Base-by-base conservation (phyloP, 2,329 filamentous ascomycete species). In the Curvularia verruculosa region DNA sequence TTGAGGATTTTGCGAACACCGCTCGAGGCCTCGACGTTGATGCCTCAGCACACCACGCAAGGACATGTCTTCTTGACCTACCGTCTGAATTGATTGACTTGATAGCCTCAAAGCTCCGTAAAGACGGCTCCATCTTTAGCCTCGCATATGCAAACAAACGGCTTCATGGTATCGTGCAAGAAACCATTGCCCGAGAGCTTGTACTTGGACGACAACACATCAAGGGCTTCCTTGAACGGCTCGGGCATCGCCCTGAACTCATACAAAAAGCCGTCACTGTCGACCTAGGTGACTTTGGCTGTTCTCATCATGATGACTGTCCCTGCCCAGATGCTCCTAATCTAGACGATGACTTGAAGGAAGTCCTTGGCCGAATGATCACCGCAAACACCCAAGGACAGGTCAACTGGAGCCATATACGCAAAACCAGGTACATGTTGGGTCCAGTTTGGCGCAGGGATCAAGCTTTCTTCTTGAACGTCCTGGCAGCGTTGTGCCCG, bases 231-330 rank as follows among this genome's bases (percentile, higher is more conserved):
- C 45, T 67, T 8, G 29, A 51, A 18, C 52, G 52, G 44, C 52
- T 67, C 13, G 34, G 40, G 37, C 23, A 34, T 18, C 56, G 54
- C 13, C 54, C 55, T 13, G 51, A 56, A 19, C 58, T 65, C 3
- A 54, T 48, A 12, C 18, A 15, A 4, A 62, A 62, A 19, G 55
- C 68, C 34, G 49, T 46, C 7, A 52, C 37, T 26, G 45, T 64
- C 15, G 52, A 65, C 44, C 45, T 68, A 3, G 60, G 61, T 21
- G 59, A 63, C 36, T 67, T 59, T 29, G 44, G 45, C 9, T 54
- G 49, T 28, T 18, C 34, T 13, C 50, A 53, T 26, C 41, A 45
- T 10, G 21, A 29, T 19, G 18, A 40, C 3, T 54, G 55, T 28
- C 6, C 26, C 36, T 63, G 53, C 23, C 40, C 45, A 18, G 39